These are phyloP conservation scores for Penicillium sp. DNA, from an alignment of 2,329 filamentous ascomycete species.

Conservation along the genomic window DNA sequence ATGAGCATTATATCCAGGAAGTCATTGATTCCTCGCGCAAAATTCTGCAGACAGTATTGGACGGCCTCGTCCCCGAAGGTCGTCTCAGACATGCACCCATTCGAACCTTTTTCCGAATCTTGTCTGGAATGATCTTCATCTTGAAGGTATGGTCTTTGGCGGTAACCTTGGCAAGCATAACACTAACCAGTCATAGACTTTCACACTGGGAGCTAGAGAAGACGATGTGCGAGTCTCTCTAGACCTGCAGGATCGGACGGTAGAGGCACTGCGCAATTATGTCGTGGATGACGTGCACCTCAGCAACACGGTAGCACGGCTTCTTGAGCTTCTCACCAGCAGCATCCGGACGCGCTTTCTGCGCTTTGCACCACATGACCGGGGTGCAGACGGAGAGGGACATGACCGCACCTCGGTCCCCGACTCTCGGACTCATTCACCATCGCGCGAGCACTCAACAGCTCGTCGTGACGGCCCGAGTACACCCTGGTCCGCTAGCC, in stretches of 20 bases:
- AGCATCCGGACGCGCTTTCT: slow-evolving; percentile 60
- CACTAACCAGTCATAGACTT: slow-evolving; percentile 46
- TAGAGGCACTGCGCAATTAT: slow-evolving; percentile 58
- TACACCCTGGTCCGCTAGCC: slow-evolving; percentile 30
- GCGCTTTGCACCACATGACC: slow-evolving; percentile 55
- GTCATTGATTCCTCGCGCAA: slow-evolving; percentile 62
- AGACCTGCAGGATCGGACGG: slow-evolving; percentile 58
- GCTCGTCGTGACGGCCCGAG: slow-evolving; percentile 29
- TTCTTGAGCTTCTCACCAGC: slow-evolving; percentile 59
- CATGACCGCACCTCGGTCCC: slow-evolving; percentile 40
- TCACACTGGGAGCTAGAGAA: slow-evolving; percentile 63
- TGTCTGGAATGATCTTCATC: slow-evolving; percentile 64
- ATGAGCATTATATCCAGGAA: slow-evolving; percentile 62
- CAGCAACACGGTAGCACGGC: slow-evolving; percentile 60
- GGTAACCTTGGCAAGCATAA: not conserved
- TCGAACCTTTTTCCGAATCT: slow-evolving; percentile 63
- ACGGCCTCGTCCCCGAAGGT: slow-evolving; percentile 58
- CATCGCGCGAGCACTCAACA: slow-evolving; percentile 32
- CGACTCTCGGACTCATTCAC: slow-evolving; percentile 39
- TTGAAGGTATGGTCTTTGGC: slow-evolving; percentile 51
- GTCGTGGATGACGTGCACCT: slow-evolving; percentile 68
- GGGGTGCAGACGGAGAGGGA: slow-evolving; percentile 42
- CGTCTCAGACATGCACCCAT: slow-evolving; percentile 63
- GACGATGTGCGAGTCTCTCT: slow-evolving; percentile 61
- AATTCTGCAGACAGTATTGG: slow-evolving; percentile 59